phyloP scores from a whole-genome alignment of 2,329 filamentous ascomycete genomes.

The Penicillium italicum region DNA sequence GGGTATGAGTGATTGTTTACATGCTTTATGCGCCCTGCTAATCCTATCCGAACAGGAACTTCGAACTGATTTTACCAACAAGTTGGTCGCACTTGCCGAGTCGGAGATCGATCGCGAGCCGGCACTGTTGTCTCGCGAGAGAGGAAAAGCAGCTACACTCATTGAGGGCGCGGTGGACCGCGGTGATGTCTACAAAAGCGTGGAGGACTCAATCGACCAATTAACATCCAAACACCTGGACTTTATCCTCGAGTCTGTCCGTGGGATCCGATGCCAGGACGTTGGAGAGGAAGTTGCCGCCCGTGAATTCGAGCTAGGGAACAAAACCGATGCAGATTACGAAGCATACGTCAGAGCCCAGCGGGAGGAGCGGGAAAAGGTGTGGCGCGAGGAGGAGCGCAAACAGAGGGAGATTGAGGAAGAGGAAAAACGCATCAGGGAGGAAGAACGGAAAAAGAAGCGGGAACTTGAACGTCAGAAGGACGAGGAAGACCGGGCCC shows the following conservation, averaged over 20 bases:
- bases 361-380: constrained; percentile 50
- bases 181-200: constrained; percentile 58
- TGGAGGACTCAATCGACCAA: constrained; percentile 53
- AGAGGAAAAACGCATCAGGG: constrained; percentile 39
- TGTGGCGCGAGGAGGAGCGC: constrained; percentile 49
- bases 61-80: constrained; percentile 50
- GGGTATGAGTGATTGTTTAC: constrained; percentile 40
- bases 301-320: constrained; percentile 54
- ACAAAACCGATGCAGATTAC: constrained; percentile 60
- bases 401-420: constrained; percentile 52
- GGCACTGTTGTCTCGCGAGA: constrained; percentile 58
- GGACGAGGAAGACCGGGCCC: constrained; percentile 46
- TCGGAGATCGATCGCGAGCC: constrained; percentile 61
- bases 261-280: constrained; percentile 56
- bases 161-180: constrained; percentile 63
- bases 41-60: constrained; percentile 42
- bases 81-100: constrained; percentile 55
- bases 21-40: constrained; percentile 1
- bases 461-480: constrained; percentile 44
- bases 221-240: constrained; percentile 54
- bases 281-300: constrained; percentile 56
- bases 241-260: constrained; percentile 52
- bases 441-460: constrained; percentile 43
- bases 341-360: constrained; percentile 52
- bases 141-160: constrained; percentile 59